Evolutionary conservation across 306 rosid species (phyloP).

Genomic region (Prunus davidiana): DNA sequence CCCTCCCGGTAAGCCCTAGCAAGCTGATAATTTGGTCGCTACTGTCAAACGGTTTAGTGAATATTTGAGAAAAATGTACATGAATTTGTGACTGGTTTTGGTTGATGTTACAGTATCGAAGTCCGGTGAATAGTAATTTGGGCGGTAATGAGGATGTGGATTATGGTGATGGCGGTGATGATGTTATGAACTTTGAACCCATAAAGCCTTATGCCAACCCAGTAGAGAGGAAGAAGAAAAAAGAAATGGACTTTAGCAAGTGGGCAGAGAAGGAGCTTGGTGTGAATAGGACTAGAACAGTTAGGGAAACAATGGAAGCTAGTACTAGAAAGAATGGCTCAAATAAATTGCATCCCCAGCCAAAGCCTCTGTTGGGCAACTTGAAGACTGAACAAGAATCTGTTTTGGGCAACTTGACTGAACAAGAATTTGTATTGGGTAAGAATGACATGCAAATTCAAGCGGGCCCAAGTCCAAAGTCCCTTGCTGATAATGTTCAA

Average conservation of each 20-base stretch:
- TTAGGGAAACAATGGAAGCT: conserved; percentile 21
- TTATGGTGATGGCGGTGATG: conserved; percentile 25
- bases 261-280: conserved; percentile 49
- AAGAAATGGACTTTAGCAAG: conserved; percentile 56
- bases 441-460: conserved; percentile 3
- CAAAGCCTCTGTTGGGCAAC: not conserved
- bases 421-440: conserved; percentile 14
- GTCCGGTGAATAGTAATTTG: conserved; percentile 42
- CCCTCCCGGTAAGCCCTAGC: conserved; percentile 62
- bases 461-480: conserved; percentile 8
- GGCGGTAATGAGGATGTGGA: conserved; percentile 24
- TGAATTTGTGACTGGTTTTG: conserved; percentile 14
- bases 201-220: conserved; percentile 63
- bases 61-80: not conserved
- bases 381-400: conserved; percentile 23
- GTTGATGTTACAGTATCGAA: conserved; percentile 68
- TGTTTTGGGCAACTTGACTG: conserved; percentile 8
- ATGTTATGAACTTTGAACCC: conserved; percentile 38
- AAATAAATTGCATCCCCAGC: conserved; percentile 19
- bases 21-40: not conserved
- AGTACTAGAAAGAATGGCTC: conserved; percentile 13
- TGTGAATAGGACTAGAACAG: not conserved
- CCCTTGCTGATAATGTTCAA: conserved; percentile 16
- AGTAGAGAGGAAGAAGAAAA: conserved; percentile 56
- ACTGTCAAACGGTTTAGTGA: not conserved